Percentiles rank a stretch among this genome's conserved stretches.
Evolutionary conservation across 148 eudicot genomes (phyloP).

Genomic region (Polygonum maritimum): DNA sequence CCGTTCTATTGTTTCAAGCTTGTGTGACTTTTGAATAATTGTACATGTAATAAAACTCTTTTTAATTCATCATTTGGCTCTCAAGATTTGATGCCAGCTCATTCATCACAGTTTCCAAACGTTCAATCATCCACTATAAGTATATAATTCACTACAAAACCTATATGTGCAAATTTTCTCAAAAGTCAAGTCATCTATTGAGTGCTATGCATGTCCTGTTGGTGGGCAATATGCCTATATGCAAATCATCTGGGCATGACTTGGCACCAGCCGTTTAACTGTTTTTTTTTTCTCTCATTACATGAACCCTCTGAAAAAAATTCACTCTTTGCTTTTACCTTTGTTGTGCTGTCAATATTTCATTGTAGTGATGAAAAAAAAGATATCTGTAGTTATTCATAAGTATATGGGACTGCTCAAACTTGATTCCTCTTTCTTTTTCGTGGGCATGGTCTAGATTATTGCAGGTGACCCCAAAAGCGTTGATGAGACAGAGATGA

Average conservation of each 20-base stretch:
- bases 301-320: not conserved
- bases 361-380: not conserved
- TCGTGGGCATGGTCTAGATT: slow-evolving; percentile 37
- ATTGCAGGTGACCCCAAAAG: slow-evolving; percentile 89
- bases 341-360: not conserved
- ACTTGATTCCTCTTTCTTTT: slow-evolving; percentile 4
- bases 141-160: not conserved
- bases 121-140: not conserved
- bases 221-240: no score
- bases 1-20: not conserved
- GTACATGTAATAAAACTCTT: slow-evolving; percentile 4
- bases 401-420: not conserved
- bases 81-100: not conserved
- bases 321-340: not conserved
- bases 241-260: not conserved
- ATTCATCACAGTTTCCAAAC: not conserved
- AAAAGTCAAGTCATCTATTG: not conserved
- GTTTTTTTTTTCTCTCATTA: not conserved
- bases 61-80: not conserved
- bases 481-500: slow-evolving; percentile 89
- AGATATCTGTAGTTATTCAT: not conserved
- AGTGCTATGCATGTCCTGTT: not conserved
- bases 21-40: not conserved
- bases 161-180: not conserved
- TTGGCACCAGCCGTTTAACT: not conserved